phyloP scores from a whole-genome alignment of 345 rosid genomes.

The Geranium brycei region DNA sequence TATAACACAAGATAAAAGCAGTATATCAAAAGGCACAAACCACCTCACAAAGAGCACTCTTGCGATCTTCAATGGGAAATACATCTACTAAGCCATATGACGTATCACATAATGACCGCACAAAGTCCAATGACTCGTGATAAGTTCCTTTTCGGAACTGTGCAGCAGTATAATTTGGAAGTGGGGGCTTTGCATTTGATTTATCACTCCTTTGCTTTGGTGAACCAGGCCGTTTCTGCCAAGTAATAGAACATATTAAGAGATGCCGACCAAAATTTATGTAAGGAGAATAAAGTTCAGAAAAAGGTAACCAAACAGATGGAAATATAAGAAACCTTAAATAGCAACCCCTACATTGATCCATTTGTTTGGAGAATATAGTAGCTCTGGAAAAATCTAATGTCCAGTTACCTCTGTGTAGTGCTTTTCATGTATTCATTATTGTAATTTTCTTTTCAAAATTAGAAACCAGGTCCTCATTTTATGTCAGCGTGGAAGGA shows the following conservation, averaged over 20 bases:
- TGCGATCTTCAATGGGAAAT: constrained; percentile 94
- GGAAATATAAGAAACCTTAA: neutral
- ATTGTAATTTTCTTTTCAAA: neutral
- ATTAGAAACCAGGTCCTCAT: neutral
- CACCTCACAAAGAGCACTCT: constrained; percentile 90
- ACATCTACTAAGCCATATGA: constrained; percentile 93
- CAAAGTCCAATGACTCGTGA: constrained; percentile 92
- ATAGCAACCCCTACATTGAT: neutral
- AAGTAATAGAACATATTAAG: constrained; percentile 7
- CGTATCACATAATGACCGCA: constrained; percentile 75
- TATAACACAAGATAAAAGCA: constrained; percentile 2
- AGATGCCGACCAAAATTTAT: neutral
- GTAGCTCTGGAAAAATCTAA: neutral
- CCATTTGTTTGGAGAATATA: neutral
- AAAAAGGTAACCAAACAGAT: neutral
- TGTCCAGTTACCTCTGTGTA: neutral
- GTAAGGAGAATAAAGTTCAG: too few species aligned
- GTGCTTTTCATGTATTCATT: neutral
- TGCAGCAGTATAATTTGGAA: constrained; percentile 54
- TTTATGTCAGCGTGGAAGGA: too few species aligned
- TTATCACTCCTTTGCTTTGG: constrained; percentile 66
- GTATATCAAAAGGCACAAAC: constrained; percentile 12
- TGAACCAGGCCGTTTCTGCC: constrained; percentile 77
- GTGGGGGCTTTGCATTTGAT: constrained; percentile 65
- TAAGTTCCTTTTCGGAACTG: constrained; percentile 85